Evolutionary conservation across 2,329 filamentous ascomycete species (phyloP).

Genomic region (Alternaria atra): DNA sequence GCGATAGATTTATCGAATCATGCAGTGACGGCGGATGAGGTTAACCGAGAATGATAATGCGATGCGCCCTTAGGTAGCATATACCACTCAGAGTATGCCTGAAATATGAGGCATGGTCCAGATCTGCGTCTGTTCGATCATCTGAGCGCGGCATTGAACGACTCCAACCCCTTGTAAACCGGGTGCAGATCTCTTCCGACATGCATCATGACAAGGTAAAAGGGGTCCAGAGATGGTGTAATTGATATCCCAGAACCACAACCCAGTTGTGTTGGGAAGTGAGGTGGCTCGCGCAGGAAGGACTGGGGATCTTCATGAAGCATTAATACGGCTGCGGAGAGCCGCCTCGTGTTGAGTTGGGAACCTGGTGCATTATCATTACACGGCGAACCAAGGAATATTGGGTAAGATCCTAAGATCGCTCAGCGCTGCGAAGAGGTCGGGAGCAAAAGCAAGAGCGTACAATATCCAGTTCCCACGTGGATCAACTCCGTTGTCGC

Average conservation of each 20-base stretch:
- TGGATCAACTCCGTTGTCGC: conserved; percentile 13
- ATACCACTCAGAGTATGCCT: background rate
- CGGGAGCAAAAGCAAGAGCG: background rate
- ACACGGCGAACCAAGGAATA: background rate
- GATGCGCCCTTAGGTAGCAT: background rate
- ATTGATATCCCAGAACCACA: conserved; percentile 1
- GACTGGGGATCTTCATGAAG: background rate
- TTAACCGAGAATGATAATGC: background rate
- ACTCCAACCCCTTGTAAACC: background rate
- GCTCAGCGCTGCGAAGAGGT: background rate
- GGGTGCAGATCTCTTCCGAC: background rate
- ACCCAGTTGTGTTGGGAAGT: background rate
- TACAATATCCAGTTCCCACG: conserved; percentile 10
- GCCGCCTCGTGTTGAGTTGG: background rate
- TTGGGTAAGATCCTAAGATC: background rate
- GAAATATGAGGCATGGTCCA: too few species aligned
- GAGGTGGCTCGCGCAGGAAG: background rate
- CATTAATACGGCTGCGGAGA: conserved; percentile 4
- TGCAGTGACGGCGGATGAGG: background rate
- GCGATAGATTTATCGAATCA: background rate
- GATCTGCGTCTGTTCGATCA: background rate
- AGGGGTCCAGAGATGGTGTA: background rate
- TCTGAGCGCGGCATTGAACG: background rate
- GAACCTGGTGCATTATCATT: background rate
- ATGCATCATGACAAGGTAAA: background rate